phyloP scores from a whole-genome alignment of 352 stramenopile species.

The Globisporangium spinosum region DNA sequence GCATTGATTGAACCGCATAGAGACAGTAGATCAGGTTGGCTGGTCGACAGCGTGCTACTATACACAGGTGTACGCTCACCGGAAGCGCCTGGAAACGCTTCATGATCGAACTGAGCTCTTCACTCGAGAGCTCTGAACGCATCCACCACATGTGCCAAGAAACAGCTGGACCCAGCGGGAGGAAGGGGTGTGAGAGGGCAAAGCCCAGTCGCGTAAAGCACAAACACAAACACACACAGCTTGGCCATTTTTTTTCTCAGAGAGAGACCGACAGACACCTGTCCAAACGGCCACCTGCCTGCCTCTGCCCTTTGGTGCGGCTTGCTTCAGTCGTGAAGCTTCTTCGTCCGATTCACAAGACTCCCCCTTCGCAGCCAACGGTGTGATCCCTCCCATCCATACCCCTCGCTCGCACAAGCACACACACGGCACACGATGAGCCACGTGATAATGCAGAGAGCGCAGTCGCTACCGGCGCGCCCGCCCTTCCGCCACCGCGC shows the following conservation, averaged over 20 bases:
- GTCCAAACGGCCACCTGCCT: neutral
- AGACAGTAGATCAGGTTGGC: neutral
- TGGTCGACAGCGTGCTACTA: neutral
- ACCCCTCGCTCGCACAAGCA: neutral
- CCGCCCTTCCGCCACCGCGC: constrained; percentile 35
- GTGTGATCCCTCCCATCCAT: neutral
- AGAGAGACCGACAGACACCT: neutral
- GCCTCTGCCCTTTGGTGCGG: neutral
- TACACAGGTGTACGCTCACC: neutral
- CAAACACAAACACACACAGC: neutral
- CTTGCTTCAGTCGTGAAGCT: constrained; percentile 15
- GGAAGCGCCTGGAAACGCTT: constrained; percentile 4
- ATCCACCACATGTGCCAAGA: constrained; percentile 5
- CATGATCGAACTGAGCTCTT: constrained; percentile 11
- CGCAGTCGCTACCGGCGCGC: constrained; percentile 35
- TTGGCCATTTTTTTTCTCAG: neutral
- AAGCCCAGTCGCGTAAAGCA: neutral
- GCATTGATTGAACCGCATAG: neutral
- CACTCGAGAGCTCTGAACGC: neutral
- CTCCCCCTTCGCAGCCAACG: neutral
- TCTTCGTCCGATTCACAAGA: neutral
- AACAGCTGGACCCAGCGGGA: constrained; percentile 4
- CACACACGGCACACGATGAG: neutral
- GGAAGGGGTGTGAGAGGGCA: neutral
- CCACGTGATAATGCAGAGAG: constrained; percentile 31